Evolutionary conservation across 208 protist genomes (phyloP).

Genomic region (Wallacemonas sp.): DNA sequence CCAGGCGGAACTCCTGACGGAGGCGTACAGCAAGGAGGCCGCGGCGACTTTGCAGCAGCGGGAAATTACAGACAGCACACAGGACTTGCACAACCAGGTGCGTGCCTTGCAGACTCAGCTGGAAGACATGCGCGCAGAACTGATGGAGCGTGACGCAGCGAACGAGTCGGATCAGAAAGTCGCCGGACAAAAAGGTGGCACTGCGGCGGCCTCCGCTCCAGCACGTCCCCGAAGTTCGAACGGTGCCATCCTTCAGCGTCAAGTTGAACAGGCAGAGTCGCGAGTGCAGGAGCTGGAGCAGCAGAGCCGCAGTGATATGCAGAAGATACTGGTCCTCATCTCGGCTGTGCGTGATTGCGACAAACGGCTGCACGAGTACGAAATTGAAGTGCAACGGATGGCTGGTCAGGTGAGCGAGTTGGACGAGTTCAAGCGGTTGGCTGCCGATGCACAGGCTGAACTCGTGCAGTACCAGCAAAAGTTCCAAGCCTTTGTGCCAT

Average conservation of each 20-base stretch:
- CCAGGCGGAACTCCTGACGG: constrained; percentile 65
- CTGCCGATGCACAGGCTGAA: constrained; percentile 75
- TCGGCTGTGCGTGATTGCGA: constrained; percentile 76
- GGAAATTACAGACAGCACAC: constrained; percentile 13
- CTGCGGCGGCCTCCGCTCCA: background rate
- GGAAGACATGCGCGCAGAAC: constrained; percentile 26
- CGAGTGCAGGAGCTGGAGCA: constrained; percentile 49
- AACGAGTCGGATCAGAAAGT: constrained; percentile 15
- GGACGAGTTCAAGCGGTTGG: constrained; percentile 75
- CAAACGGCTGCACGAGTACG: constrained; percentile 61
- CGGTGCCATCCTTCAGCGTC: constrained; percentile 27
- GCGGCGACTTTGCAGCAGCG: constrained; percentile 23
- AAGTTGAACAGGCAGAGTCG: constrained; percentile 35
- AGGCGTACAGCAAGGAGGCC: constrained; percentile 32
- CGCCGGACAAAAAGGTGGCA: too few species aligned
- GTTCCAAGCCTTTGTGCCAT: constrained; percentile 66
- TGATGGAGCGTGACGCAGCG: constrained; percentile 23
- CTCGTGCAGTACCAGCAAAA: constrained; percentile 67
- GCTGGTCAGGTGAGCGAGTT: constrained; percentile 65
- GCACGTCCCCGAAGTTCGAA: constrained; percentile 4
- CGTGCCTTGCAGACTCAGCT: constrained; percentile 34
- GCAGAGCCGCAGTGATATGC: constrained; percentile 57
- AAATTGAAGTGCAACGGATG: constrained; percentile 40
- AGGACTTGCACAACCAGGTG: constrained; percentile 22
- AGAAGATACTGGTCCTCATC: constrained; percentile 82